Base-by-base conservation (phyloP, 2,329 filamentous ascomycete species). In the Didymella pomorum region DNA sequence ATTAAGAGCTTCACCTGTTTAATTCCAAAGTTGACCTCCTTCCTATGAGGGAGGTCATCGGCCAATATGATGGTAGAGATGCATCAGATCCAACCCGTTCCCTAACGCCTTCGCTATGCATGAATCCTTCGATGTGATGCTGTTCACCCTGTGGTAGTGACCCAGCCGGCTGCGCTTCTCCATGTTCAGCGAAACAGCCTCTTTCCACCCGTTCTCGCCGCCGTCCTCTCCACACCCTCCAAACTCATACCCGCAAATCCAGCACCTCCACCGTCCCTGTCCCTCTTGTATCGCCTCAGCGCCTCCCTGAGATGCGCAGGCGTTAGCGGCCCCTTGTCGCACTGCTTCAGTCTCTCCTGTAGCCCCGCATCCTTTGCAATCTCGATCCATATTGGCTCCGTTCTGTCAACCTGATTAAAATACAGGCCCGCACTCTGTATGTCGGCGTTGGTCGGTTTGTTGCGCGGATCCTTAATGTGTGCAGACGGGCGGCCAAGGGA, bases 221-320 rank as follows among this genome's bases (percentile, higher is more conserved):
- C 76, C 25, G 78, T 74, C 63, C 76, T 75, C 73, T 82, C 77
- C 63, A 76, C 73, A 0, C 81, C 81, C 60, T 82, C 79, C 56
- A 82, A 53, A 70, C 81, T 83, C 69, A 82, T 68, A 1, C 81
- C 81, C 37, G 79, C 79, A 61, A 83, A 82, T 1, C 81, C 81
- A 6, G 81, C 80, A 0, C 85, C 86, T 0, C 87, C 86, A 31
- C 88, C 87, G 68, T 89, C 88, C 4, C 84, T 80, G 23, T 84
- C 80, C 43, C 83, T 75, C 71, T 86, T 89, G 74, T 91, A 90
- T 47, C 90, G 82, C 55, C 89, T 81, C 72, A 89, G 81, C 5
- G 91, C 89, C 74, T 93, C 90, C 20, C 89, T 82, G 44, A 94
- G 75, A 75, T 93, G 90, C 60, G 92, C 90, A 0, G 91, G 89